These are phyloP conservation scores for Penicillium thymicola DNA, from an alignment of 2,329 filamentous ascomycete species.

Conservation along the genomic window DNA sequence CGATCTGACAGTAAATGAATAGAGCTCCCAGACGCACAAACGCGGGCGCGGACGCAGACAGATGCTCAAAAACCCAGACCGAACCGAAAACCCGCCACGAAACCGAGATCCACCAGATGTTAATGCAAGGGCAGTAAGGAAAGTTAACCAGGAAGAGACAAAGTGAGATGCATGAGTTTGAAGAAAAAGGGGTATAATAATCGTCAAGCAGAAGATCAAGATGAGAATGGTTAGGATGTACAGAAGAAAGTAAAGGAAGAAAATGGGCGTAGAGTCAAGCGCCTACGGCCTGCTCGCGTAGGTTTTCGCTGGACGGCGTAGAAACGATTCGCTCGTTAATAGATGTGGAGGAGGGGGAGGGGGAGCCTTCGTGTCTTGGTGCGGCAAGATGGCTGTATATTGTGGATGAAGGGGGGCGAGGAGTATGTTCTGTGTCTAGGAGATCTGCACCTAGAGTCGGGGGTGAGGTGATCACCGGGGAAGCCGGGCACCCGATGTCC, in stretches of 20 bases:
- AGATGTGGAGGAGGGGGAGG: constrained; percentile 17
- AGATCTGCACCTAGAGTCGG: not conserved
- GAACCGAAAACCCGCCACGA: not conserved
- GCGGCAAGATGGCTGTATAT: constrained; percentile 11
- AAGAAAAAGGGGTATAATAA: constrained; percentile 15
- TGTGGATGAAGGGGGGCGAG: constrained; percentile 9
- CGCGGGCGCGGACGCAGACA: not conserved
- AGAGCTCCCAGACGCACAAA: not conserved
- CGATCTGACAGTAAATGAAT: not conserved
- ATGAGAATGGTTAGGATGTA: constrained; percentile 19
- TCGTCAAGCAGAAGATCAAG: constrained; percentile 13
- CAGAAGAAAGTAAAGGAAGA: constrained; percentile 9
- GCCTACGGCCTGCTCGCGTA: constrained; percentile 22
- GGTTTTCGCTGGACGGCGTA: constrained; percentile 20
- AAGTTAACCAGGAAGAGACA: constrained; percentile 9
- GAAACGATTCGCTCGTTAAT: constrained; percentile 19
- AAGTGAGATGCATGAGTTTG: constrained; percentile 10
- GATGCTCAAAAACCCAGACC: constrained; percentile 4
- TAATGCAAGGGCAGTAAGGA: constrained; percentile 13
- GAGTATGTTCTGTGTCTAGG: not conserved
- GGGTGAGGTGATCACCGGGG: not conserved
- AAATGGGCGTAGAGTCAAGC: constrained; percentile 8
- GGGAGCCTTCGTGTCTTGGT: constrained; percentile 8
- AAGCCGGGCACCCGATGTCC: constrained; percentile 1
- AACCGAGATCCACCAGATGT: constrained; percentile 5